phyloP scores from a whole-genome alignment of 805 yeast species.

The Candida stauntonica region DNA sequence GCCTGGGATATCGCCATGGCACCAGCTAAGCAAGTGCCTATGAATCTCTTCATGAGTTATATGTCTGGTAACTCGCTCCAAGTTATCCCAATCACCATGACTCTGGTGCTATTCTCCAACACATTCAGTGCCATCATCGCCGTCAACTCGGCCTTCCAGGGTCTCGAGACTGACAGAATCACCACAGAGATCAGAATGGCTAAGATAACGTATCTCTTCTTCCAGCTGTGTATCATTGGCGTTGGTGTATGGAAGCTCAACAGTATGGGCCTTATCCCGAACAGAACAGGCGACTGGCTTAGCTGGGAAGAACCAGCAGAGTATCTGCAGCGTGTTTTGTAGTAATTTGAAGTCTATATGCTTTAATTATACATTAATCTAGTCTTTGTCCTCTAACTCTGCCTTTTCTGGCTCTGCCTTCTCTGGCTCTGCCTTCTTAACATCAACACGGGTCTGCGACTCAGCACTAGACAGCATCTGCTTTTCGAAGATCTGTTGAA shows the following conservation, averaged over 20 bases:
- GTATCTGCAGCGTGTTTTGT: conserved; percentile 13
- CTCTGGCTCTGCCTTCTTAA: conserved; percentile 2
- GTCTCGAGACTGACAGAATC: conserved; percentile 38
- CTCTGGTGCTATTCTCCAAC: conserved; percentile 73
- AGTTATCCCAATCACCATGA: conserved; percentile 86
- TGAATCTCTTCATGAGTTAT: conserved; percentile 86
- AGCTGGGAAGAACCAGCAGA: conserved; percentile 62
- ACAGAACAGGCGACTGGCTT: conserved; percentile 84
- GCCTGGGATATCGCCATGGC: conserved; percentile 84
- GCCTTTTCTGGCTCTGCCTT: background rate
- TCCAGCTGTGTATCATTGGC: conserved; percentile 51
- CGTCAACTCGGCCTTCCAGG: conserved; percentile 51
- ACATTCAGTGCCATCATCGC: conserved; percentile 70
- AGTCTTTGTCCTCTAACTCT: background rate
- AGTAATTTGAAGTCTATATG: too few relatives aligned
- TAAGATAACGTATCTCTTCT: conserved; percentile 34
- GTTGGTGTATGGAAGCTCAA: conserved; percentile 85
- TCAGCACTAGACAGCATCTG: conserved; percentile 24
- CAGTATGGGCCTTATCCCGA: conserved; percentile 88
- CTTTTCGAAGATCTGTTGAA: conserved; percentile 71
- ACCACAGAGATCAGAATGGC: conserved; percentile 27
- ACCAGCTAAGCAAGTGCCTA: conserved; percentile 84
- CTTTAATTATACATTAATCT: too few relatives aligned
- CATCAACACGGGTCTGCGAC: too few relatives aligned
- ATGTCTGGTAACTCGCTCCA: conserved; percentile 91